Evolutionary conservation across 2,329 filamentous ascomycete genomes (phyloP), one percentile per base, ranked within the genome.

Genomic region (Fusarium sp.): DNA sequence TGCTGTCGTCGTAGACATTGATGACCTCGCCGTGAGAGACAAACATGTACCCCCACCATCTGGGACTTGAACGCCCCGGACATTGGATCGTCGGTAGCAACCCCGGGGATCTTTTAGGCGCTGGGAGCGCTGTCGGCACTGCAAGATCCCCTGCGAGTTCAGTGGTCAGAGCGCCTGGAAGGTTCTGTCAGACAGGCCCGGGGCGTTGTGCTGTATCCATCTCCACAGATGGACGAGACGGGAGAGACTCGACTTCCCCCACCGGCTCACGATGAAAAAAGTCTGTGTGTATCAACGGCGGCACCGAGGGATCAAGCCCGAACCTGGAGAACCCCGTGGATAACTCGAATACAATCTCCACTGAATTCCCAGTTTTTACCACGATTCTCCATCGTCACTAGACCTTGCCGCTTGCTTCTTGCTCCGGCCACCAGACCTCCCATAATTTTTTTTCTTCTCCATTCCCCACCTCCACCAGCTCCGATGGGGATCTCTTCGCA

Each of bases 151-250:
- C 47, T 59, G 40, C 47, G 22, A 38, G 40, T 54, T 42, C n/a
- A 61, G 64, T 62, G 58, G 60, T 73, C 66, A 68, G 57, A 64
- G 68, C 68, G 71, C 71, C 68, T 63, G 68, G 57, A 52, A 52
- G 47, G 24, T 52, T 59, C 56, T 37, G 22, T 60, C 35, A 47
- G 62, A 13, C 18, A 67, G 35, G 35, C 58, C 40, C 50, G 52
- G 66, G 62, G 57, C 56, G 67, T 67, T 24, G 42, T 24, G 11
- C 37, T 45, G 31, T 20, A 58, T 60, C 29, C 29, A 31, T 31
- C 35, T 62, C 31, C 31, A 34, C 31, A 34, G 31, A 34, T 34
- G 31, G 31, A 34, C 31, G 31, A 14, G 31, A 34, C 31, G 18
- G 18, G n/a, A 20, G 34, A 58, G 40, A 42, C 40, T 42, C 35